phyloP scores from a whole-genome alignment of 768 basidiomycete genomes.

The Lactarius indigo region DNA sequence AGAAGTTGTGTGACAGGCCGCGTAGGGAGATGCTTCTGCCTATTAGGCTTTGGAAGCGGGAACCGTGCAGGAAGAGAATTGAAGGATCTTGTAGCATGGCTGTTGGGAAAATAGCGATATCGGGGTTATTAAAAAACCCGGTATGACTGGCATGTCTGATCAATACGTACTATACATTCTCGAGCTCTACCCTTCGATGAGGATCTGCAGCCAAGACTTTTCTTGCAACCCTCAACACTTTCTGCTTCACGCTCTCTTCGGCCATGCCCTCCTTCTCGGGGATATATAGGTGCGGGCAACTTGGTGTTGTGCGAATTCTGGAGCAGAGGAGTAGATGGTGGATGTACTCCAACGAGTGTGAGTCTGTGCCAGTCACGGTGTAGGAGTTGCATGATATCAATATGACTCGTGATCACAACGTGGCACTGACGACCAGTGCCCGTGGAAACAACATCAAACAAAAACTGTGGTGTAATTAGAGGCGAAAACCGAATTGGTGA shows the following conservation, averaged over 20 bases:
- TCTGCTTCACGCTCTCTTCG: constrained; percentile 1
- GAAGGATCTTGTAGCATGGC: background rate
- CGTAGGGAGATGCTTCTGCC: background rate
- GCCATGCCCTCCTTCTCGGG: background rate
- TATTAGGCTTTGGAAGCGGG: background rate
- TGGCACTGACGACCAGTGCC: background rate
- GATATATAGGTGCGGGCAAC: background rate
- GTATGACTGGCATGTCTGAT: background rate
- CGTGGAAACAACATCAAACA: background rate
- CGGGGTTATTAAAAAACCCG: background rate
- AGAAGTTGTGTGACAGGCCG: background rate
- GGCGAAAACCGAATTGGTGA: background rate
- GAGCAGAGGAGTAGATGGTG: background rate
- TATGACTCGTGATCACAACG: background rate
- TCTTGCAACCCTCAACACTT: constrained; percentile 3
- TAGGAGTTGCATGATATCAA: background rate
- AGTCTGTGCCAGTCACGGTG: too few species aligned
- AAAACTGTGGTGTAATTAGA: background rate
- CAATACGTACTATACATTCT: constrained; percentile 5
- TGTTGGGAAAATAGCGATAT: background rate
- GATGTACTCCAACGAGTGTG: background rate
- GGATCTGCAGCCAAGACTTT: background rate
- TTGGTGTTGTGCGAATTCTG: background rate
- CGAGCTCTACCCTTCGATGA: background rate
- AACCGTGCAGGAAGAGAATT: background rate